A percentile compares a stretch with the other conserved stretches of the same genome.
phyloP scores from a whole-genome alignment of 306 rosid genomes.

The Ormosia semicastrata region DNA sequence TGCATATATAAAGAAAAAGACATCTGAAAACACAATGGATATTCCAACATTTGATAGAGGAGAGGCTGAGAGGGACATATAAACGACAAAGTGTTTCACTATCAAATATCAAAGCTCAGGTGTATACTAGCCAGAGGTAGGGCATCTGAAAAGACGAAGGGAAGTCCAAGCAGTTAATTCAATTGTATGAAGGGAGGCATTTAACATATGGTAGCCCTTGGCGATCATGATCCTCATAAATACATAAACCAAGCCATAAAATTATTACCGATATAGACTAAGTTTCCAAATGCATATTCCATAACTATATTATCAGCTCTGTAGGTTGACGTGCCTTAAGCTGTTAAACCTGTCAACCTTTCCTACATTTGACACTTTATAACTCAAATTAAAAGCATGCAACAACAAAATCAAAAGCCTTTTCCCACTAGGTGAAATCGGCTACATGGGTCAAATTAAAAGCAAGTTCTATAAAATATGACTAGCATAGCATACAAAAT shows the following conservation, averaged over 20 bases:
- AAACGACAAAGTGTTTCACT: not conserved
- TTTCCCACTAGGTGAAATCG: not conserved
- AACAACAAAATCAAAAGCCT: not conserved
- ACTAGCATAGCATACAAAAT: slow-evolving; percentile 8
- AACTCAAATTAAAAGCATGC: slow-evolving; percentile 4
- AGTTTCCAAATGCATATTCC: not conserved
- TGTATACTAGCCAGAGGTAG: not conserved
- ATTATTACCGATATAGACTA: not conserved
- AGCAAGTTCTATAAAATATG: slow-evolving; percentile 2
- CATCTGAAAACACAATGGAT: not conserved
- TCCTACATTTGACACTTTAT: slow-evolving; percentile 7
- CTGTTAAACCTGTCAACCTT: not conserved
- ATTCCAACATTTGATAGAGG: not conserved
- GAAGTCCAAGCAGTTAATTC: not conserved
- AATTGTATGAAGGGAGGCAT: not conserved
- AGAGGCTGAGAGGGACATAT: not conserved
- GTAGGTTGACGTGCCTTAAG: slow-evolving; percentile 1
- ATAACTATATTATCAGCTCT: not conserved
- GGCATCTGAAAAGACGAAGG: not conserved
- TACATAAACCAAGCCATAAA: not conserved
- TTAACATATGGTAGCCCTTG: not conserved
- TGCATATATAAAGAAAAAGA: not conserved
- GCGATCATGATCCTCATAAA: not conserved
- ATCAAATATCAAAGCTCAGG: not conserved
- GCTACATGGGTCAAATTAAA: not conserved